A percentile compares a stretch with the other conserved stretches of the same genome.
phyloP scores from a whole-genome alignment of 1,139 yeast genomes.

The Kodamaea suecica region DNA sequence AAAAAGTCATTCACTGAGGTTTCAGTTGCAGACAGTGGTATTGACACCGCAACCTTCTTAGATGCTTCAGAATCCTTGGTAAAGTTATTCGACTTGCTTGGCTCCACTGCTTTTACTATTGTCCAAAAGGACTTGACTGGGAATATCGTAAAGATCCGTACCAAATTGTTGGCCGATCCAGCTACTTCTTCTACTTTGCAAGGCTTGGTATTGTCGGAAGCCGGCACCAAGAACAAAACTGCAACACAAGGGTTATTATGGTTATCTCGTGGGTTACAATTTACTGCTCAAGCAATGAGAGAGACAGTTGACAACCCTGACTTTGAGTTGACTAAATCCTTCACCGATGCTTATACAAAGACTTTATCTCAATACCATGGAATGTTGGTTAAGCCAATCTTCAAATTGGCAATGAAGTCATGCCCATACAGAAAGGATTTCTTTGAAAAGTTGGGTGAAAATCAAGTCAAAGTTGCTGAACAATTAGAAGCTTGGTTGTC shows the following conservation, averaged over 20 bases:
- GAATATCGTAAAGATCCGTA: conserved; percentile 71
- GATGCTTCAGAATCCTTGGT: conserved; percentile 85
- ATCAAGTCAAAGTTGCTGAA: conserved; percentile 59
- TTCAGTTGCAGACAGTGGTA: conserved; percentile 56
- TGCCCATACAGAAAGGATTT: conserved; percentile 90
- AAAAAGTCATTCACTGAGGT: conserved; percentile 75
- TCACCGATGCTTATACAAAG: conserved; percentile 77
- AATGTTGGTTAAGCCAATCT: conserved; percentile 78
- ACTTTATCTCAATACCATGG: conserved; percentile 82
- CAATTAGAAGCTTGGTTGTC: conserved; percentile 72
- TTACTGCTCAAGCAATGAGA: conserved; percentile 85
- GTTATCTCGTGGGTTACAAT: conserved; percentile 82
- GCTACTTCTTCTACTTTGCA: conserved; percentile 64
- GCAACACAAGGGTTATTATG: conserved; percentile 92
- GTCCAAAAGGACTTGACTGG: conserved; percentile 91
- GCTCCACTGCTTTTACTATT: conserved; percentile 79
- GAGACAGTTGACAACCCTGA: conserved; percentile 64
- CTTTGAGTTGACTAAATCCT: conserved; percentile 68
- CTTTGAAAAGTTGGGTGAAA: conserved; percentile 73
- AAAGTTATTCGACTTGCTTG: conserved; percentile 77
- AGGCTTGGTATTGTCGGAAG: conserved; percentile 70
- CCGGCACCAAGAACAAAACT: conserved; percentile 61
- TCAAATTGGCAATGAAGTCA: conserved; percentile 92
- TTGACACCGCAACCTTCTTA: conserved; percentile 71
- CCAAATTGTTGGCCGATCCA: conserved; percentile 65